Base-by-base conservation (phyloP, 2,329 filamentous ascomycete species). In the Penicillium sp. region DNA sequence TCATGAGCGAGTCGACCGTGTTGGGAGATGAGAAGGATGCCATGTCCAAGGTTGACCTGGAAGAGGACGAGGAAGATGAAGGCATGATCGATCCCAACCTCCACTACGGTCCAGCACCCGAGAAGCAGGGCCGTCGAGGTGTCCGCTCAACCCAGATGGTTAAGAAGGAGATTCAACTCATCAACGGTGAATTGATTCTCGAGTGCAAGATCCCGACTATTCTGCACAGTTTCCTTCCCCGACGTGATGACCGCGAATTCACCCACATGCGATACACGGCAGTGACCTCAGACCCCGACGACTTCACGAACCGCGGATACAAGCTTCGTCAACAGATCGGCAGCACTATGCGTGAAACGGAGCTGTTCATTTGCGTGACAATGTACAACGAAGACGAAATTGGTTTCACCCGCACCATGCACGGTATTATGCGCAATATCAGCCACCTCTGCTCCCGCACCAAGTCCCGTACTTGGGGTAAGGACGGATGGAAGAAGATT, bases 301-400 rank as follows among this genome's bases (percentile, higher is more conserved):
- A 97, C 69, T 97, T 96, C 65, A 89, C 91, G 3, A 82, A 87
- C 7, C 84, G 87, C 56, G 93, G 92, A 1, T 99, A 97, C 78
- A 94, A 95, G 68, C 77, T 99, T 65, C 88, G 94, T 47, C 94
- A 97, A 73, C 90, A 90, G 67, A 91, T 97, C 54, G 91, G 91
- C 39, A 83, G 79, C 51, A 96, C 90, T 1, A 79, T 86, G 23
- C 85, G 94, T 56, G 92, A 97, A 72, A 97, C 93, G 0, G 94
- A 99, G 73, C 78, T 99, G 7, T 94, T 97, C 70, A 96, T 99
- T 64, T 96, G 92, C 69, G 80, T 99, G 55, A 99, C 94, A 63
- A 97, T 97, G 94, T 97, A 97, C 78, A 99, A 99, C 73, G 94
- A 99, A 75, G 90, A 97, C 73, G 94, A 97, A 69, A 90, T 96